A percentile compares a stretch with the other conserved stretches of the same genome.
Evolutionary conservation across 768 basidiomycete genomes (phyloP).

Genomic region (Mycena rebaudengoi): DNA sequence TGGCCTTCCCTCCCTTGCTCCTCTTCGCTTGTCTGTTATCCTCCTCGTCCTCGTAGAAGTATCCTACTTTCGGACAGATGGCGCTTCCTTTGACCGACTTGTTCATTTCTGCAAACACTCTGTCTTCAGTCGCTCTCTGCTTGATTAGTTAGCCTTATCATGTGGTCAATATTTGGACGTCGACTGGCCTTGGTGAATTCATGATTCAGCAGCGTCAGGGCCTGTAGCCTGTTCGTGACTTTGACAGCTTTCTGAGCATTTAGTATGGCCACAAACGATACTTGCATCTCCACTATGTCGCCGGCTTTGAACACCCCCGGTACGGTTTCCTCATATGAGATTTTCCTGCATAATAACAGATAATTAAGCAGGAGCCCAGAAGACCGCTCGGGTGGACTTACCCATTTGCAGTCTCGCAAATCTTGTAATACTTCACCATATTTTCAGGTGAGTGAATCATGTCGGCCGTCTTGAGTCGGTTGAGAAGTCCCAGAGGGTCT

Average conservation of each 20-base stretch:
- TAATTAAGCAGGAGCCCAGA: background rate
- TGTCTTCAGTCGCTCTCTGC: background rate
- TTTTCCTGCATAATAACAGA: background rate
- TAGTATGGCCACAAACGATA: background rate
- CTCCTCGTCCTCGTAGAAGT: background rate
- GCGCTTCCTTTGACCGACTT: background rate
- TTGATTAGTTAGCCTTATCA: background rate
- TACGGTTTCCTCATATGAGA: background rate
- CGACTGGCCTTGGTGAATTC: background rate
- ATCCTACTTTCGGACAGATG: background rate
- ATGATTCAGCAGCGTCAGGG: background rate
- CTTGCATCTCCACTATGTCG: background rate
- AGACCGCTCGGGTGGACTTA: background rate
- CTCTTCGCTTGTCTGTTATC: background rate
- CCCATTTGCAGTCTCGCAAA: background rate
- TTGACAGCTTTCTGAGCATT: background rate
- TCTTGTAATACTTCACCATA: background rate
- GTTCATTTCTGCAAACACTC: no score
- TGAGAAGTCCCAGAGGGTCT: background rate
- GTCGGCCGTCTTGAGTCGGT: background rate
- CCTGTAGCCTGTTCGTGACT: background rate
- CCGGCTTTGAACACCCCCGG: background rate
- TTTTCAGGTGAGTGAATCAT: background rate
- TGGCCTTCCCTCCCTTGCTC: no score
- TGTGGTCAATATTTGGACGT: background rate